A percentile compares a stretch with the other conserved stretches of the same genome.
These are phyloP conservation scores for Citrus unshiu DNA, from an alignment of 345 rosid species.

Conservation along the genomic window DNA sequence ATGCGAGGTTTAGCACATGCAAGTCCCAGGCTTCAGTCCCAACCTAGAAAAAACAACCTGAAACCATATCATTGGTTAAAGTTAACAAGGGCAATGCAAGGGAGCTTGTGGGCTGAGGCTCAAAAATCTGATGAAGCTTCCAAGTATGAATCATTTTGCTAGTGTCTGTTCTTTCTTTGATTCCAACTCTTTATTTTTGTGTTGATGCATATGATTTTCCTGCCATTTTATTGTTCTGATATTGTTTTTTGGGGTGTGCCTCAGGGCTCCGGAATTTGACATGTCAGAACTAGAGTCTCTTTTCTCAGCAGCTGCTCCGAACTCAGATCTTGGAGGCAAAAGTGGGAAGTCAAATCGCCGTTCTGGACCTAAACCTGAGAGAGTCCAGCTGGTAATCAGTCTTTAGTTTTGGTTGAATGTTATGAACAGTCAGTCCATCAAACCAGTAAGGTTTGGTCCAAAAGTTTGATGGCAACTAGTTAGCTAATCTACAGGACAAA, in stretches of 20 bases:
- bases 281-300: slow-evolving; percentile 75
- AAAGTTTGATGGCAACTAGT: background rate
- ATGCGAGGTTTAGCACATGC: slow-evolving; percentile 46
- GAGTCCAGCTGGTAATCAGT: slow-evolving; percentile 79
- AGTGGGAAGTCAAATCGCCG: slow-evolving; percentile 51
- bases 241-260: slow-evolving; percentile 13
- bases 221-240: slow-evolving; percentile 12
- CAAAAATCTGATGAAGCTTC: slow-evolving; percentile 73
- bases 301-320: slow-evolving; percentile 61
- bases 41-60: slow-evolving; percentile 58
- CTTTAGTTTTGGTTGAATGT: slow-evolving; percentile 1
- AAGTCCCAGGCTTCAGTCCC: slow-evolving; percentile 44
- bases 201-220: background rate
- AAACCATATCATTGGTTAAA: slow-evolving; percentile 90
- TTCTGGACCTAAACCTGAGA: slow-evolving; percentile 53
- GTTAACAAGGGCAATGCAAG: slow-evolving; percentile 81
- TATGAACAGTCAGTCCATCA: background rate
- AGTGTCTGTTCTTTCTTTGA: background rate
- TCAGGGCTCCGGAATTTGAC: slow-evolving; percentile 80
- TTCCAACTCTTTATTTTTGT: slow-evolving; percentile 1
- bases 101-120: slow-evolving; percentile 86
- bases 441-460: background rate
- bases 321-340: slow-evolving; percentile 35
- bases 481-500: background rate
- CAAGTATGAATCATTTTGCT: slow-evolving; percentile 35